phyloP scores from a whole-genome alignment of 441 rosid genomes.

The Syzygium syzygioides region DNA sequence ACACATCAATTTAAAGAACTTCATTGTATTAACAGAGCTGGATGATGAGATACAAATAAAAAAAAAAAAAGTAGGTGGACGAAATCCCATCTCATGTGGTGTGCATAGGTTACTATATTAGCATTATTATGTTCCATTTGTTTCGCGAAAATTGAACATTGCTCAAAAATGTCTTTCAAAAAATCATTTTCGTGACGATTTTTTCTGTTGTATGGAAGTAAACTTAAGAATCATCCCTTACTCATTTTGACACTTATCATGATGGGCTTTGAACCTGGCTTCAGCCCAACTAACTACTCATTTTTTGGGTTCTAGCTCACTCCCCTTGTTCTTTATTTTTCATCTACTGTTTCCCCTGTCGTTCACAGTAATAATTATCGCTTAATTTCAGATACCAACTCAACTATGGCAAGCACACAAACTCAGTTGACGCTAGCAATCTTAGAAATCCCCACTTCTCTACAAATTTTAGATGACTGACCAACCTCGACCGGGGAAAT shows the following conservation, averaged over 20 bases:
- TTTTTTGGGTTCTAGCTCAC: neutral
- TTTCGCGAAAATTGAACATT: no score
- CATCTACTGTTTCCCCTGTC: neutral
- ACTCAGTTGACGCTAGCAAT: neutral
- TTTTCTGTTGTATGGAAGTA: neutral
- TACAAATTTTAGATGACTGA: neutral
- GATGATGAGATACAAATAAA: neutral
- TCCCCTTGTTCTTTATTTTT: neutral
- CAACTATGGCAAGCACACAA: neutral
- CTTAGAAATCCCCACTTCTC: neutral
- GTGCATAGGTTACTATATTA: neutral
- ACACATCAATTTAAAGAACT: neutral
- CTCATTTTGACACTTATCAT: neutral
- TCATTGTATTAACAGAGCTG: neutral
- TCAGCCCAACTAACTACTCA: neutral
- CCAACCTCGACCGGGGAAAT: neutral
- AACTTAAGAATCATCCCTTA: neutral
- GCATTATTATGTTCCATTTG: neutral
- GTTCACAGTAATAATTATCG: neutral
- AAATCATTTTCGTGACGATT: neutral
- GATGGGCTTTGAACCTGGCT: neutral
- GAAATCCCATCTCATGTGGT: neutral
- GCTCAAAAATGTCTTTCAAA: neutral
- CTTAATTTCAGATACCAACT: neutral
- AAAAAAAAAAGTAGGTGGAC: neutral